Evolutionary conservation across 2,329 filamentous ascomycete genomes (phyloP).

Genomic region (Paracoccidioides lutzii): DNA sequence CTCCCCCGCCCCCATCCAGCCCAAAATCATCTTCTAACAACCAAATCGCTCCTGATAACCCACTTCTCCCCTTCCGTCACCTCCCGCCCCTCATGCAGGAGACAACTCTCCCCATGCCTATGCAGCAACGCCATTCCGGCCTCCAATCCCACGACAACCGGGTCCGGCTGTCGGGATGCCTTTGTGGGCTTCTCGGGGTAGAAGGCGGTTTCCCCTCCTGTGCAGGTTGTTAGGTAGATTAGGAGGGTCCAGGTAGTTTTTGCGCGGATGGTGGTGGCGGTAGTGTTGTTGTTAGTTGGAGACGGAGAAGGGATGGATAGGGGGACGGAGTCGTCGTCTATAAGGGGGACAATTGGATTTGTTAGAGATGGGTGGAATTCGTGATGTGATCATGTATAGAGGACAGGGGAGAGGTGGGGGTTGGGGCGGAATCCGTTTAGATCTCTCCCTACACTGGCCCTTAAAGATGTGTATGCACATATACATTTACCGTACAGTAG

Average conservation of each 20-base stretch:
- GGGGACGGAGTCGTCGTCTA: constrained; percentile 78
- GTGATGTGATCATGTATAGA: constrained; percentile 46
- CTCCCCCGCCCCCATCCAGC: neutral
- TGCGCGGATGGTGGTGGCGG: constrained; percentile 56
- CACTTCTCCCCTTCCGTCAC: constrained; percentile 76
- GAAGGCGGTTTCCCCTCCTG: constrained; percentile 84
- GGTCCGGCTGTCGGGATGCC: constrained; percentile 38
- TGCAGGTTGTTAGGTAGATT: constrained; percentile 73
- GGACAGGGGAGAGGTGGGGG: constrained; percentile 54
- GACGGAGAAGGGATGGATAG: constrained; percentile 34
- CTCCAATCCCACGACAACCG: constrained; percentile 60
- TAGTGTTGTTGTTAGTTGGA: constrained; percentile 18
- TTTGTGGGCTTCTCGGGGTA: constrained; percentile 51
- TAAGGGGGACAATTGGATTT: neutral
- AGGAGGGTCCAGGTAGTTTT: constrained; percentile 86
- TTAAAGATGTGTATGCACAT: too few relatives aligned
- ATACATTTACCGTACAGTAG: too few relatives aligned
- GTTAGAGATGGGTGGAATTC: constrained; percentile 28
- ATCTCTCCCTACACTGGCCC: too few relatives aligned
- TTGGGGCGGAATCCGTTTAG: neutral
- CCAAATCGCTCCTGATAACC: constrained; percentile 72
- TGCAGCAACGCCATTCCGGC: constrained; percentile 79
- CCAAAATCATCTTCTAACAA: constrained; percentile 20
- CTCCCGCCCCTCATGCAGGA: constrained; percentile 76
- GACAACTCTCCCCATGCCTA: constrained; percentile 76